These are phyloP conservation scores for Claviceps sp. DNA, from an alignment of 2,329 filamentous ascomycete genomes.

Conservation along the genomic window DNA sequence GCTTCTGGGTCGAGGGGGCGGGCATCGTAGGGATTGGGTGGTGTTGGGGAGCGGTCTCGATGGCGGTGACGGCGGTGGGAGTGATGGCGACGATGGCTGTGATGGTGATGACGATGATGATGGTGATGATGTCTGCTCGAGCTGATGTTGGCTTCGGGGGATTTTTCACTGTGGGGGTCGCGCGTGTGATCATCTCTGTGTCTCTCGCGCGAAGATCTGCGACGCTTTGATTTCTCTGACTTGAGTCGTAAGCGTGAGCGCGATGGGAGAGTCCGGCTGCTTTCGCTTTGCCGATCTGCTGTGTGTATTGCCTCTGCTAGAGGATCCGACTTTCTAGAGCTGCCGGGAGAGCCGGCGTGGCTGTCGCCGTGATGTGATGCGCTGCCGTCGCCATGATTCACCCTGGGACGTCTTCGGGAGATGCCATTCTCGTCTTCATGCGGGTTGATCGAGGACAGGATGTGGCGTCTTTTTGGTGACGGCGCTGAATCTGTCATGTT, in stretches of 20 bases:
- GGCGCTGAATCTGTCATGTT: conserved; percentile 20
- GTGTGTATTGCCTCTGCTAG: neutral
- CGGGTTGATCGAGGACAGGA: conserved; percentile 35
- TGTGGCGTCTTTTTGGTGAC: conserved; percentile 31
- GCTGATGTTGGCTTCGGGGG: conserved; percentile 7
- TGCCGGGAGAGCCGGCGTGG: conserved; percentile 1
- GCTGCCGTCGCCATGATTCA: neutral
- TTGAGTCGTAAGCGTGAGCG: conserved; percentile 5
- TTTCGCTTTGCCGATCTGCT: neutral
- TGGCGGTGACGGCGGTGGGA: conserved; percentile 16
- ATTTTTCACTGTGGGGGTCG: conserved; percentile 10
- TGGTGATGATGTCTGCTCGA: conserved; percentile 14
- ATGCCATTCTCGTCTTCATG: conserved; percentile 8
- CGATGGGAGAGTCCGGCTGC: neutral
- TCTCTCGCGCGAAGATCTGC: neutral
- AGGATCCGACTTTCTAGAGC: neutral
- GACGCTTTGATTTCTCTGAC: conserved; percentile 2
- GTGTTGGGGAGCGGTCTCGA: conserved; percentile 30
- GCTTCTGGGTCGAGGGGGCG: conserved; percentile 49
- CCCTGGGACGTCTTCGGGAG: neutral
- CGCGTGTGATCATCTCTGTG: neutral
- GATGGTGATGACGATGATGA: conserved; percentile 12
- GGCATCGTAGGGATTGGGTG: conserved; percentile 32
- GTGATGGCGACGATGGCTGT: conserved; percentile 13
- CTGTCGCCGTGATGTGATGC: neutral